These are phyloP conservation scores for Gelatoporia subvermispora DNA, from an alignment of 768 basidiomycete genomes.

Conservation along the genomic window DNA sequence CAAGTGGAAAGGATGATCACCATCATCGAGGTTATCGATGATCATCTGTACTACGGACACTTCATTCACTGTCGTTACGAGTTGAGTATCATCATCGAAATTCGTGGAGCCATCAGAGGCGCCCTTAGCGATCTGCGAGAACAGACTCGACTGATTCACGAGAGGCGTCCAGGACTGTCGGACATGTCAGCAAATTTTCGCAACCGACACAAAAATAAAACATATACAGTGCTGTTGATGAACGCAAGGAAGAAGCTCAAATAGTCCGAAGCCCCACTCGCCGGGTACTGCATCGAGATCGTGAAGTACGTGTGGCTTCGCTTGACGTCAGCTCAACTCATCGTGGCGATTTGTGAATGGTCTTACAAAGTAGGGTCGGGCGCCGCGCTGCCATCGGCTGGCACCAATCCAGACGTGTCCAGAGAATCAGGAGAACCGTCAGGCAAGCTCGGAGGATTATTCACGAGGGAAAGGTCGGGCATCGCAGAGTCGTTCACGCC, in stretches of 20 bases:
- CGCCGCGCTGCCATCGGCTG: conserved; percentile 9
- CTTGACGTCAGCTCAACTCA: background rate
- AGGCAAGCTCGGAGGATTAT: conserved; percentile 11
- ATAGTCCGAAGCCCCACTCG: conserved; percentile 9
- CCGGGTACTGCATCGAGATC: conserved; percentile 20
- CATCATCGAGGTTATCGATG: conserved; percentile 26
- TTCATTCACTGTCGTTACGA: conserved; percentile 19
- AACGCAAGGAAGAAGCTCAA: conserved; percentile 23
- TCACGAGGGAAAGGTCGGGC: conserved; percentile 12
- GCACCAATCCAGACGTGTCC: conserved; percentile 10
- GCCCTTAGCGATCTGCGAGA: conserved; percentile 12
- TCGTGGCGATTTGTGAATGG: no score
- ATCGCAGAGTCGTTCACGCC: conserved; percentile 8
- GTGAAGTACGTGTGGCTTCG: conserved; percentile 15
- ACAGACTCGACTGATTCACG: conserved; percentile 17
- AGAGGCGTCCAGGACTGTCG: conserved; percentile 23
- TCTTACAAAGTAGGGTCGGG: conserved; percentile 14
- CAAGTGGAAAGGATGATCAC: conserved; percentile 33
- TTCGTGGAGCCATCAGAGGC: conserved; percentile 10
- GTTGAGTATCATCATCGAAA: conserved; percentile 14
- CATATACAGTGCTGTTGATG: conserved; percentile 25
- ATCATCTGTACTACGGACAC: conserved; percentile 20
- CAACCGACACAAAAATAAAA: background rate
- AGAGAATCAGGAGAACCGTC: conserved; percentile 7
- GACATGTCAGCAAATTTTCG: background rate